Evolutionary conservation across 2,329 filamentous ascomycete genomes (phyloP).

Genomic region (Mycosphaerella sp.): DNA sequence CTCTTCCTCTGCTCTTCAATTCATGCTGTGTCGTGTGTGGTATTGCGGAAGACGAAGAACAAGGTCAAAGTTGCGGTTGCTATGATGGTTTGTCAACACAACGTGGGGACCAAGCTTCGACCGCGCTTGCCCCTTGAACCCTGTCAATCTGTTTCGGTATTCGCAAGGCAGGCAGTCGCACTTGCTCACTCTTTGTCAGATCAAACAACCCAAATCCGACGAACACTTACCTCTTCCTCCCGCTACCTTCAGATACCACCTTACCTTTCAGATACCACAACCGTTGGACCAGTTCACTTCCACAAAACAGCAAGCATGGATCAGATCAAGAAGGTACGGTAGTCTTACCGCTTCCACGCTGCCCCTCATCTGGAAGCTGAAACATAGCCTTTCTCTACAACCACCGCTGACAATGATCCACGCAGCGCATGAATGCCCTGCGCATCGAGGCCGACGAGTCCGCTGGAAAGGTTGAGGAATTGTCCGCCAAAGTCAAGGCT

Average conservation of each 20-base stretch:
- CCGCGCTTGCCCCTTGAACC: not conserved
- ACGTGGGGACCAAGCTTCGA: not conserved
- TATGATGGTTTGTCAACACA: not conserved
- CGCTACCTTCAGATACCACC: not conserved
- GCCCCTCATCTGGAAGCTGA: constrained; percentile 21
- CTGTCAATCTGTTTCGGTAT: not conserved
- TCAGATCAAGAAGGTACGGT: constrained; percentile 39
- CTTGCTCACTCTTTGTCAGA: not conserved
- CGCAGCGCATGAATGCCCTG: constrained; percentile 88
- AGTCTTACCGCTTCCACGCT: constrained; percentile 21
- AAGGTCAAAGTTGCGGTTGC: not conserved
- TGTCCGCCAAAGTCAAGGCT: constrained; percentile 76
- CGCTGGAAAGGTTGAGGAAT: constrained; percentile 74
- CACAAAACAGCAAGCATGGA: constrained; percentile 34
- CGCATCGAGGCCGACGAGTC: constrained; percentile 89
- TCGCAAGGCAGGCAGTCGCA: not conserved
- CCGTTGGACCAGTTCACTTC: not conserved
- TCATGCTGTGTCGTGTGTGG: not conserved
- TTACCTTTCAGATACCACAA: not conserved
- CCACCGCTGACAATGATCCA: constrained; percentile 18
- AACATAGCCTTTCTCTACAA: not conserved
- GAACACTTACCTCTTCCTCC: not conserved
- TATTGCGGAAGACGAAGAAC: not conserved
- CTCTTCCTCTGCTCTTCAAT: not conserved
- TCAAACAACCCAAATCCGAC: not conserved